A percentile compares a stretch with the other conserved stretches of the same genome.
Evolutionary conservation across 345 rosid genomes (phyloP).

Genomic region (Corchorus olitorius): DNA sequence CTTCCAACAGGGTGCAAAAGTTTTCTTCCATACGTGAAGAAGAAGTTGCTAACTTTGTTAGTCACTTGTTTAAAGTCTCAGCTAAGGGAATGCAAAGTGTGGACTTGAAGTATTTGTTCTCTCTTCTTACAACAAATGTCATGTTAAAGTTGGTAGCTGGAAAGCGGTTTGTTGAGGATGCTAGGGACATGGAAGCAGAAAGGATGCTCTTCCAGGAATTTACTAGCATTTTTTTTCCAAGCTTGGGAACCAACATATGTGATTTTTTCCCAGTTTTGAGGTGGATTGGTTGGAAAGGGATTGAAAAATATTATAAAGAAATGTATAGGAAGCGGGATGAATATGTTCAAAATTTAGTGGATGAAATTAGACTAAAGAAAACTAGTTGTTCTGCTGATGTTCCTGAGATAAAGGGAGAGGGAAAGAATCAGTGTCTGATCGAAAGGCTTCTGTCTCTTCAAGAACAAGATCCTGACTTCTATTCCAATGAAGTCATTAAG

Average conservation of each 20-base stretch:
- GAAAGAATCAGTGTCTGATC: slow-evolving; percentile 28
- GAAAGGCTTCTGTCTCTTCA: slow-evolving; percentile 47
- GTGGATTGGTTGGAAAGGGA: slow-evolving; percentile 46
- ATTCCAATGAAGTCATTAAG: slow-evolving; percentile 49
- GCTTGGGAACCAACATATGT: slow-evolving; percentile 35
- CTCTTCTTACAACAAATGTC: slow-evolving; percentile 32
- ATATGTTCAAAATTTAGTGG: slow-evolving; percentile 40
- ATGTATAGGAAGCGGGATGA: slow-evolving; percentile 47
- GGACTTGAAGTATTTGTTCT: slow-evolving; percentile 30
- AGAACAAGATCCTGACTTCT: slow-evolving; percentile 54
- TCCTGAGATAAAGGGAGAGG: background rate
- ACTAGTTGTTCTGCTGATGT: background rate
- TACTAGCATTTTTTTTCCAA: slow-evolving; percentile 43
- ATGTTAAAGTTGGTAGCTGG: slow-evolving; percentile 36
- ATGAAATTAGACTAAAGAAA: slow-evolving; percentile 37
- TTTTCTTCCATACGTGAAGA: slow-evolving; percentile 29
- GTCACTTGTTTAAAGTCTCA: slow-evolving; percentile 22
- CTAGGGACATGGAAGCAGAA: slow-evolving; percentile 32
- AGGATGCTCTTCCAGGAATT: slow-evolving; percentile 39
- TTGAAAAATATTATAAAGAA: slow-evolving; percentile 41
- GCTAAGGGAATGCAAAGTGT: slow-evolving; percentile 20
- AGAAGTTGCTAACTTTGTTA: slow-evolving; percentile 32
- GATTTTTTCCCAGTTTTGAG: slow-evolving; percentile 53
- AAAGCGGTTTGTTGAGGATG: slow-evolving; percentile 22
- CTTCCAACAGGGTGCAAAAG: slow-evolving; percentile 30